Evolutionary conservation across 495 filamentous ascomycete genomes (phyloP).

Genomic region (Xanthoparmelia taractica): DNA sequence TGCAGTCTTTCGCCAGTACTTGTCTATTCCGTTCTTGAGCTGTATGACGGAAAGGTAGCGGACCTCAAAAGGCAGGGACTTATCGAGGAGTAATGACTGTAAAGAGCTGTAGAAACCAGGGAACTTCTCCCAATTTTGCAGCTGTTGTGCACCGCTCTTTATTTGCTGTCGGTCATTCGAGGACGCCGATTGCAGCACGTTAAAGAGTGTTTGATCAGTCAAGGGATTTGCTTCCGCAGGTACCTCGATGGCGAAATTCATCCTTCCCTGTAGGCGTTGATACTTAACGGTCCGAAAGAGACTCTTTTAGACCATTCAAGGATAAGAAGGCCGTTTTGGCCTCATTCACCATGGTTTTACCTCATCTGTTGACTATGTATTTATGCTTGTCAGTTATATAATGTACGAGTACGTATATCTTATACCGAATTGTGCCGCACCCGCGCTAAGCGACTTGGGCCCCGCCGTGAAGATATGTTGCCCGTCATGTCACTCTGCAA

Average conservation of each 20-base stretch:
- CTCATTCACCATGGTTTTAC: neutral
- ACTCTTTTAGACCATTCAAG: neutral
- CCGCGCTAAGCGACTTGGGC: neutral
- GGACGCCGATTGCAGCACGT: slow-evolving; percentile 60
- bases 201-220: slow-evolving; percentile 57
- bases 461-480: neutral
- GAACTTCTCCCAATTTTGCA: slow-evolving; percentile 77
- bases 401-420: too few relatives aligned
- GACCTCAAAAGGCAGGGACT: slow-evolving; percentile 60
- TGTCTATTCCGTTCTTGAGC: slow-evolving; percentile 91
- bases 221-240: slow-evolving; percentile 57
- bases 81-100: slow-evolving; percentile 72
- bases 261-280: slow-evolving; percentile 20
- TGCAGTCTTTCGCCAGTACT: slow-evolving; percentile 76
- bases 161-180: slow-evolving; percentile 69
- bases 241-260: slow-evolving; percentile 46
- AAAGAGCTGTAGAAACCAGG: slow-evolving; percentile 67
- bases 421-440: neutral
- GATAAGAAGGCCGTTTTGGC: neutral
- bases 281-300: neutral
- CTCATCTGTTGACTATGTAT: neutral
- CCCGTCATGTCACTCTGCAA: neutral
- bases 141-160: slow-evolving; percentile 71
- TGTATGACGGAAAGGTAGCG: slow-evolving; percentile 89
- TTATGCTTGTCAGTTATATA: neutral